phyloP scores from a whole-genome alignment of 768 basidiomycete species.

The Collybiopsis luxurians region DNA sequence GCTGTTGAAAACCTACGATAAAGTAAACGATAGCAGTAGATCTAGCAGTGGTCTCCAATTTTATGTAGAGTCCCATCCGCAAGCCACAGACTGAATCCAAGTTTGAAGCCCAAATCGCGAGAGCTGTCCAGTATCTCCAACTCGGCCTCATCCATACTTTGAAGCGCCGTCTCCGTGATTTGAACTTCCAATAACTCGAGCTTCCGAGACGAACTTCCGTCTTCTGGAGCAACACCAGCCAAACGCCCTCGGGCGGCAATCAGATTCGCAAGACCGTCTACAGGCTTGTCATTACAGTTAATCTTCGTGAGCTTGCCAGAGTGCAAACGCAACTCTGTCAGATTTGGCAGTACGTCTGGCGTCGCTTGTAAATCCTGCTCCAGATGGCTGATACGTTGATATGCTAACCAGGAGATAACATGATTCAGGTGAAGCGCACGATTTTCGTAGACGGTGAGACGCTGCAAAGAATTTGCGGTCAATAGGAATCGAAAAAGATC shows the following conservation, averaged over 20 bases:
- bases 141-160: background rate
- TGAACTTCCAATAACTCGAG: background rate
- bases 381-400: no score
- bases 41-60: no score
- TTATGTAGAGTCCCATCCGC: background rate
- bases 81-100: background rate
- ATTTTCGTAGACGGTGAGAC: background rate
- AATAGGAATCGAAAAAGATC: background rate
- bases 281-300: background rate
- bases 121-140: background rate
- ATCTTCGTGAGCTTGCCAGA: background rate
- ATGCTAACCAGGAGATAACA: background rate
- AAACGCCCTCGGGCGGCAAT: background rate
- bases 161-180: background rate
- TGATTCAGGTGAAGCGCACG: background rate
- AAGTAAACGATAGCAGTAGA: no score
- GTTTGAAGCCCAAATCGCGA: background rate
- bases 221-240: background rate
- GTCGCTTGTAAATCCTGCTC: no score
- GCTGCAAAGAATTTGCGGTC: background rate
- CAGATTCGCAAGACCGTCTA: background rate
- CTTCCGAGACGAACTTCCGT: background rate
- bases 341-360: background rate
- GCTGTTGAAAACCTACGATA: no score
- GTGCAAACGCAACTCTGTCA: background rate